phyloP scores from a whole-genome alignment of 1,284 basidiomycete genomes.

The Afroboletus lepidellus region DNA sequence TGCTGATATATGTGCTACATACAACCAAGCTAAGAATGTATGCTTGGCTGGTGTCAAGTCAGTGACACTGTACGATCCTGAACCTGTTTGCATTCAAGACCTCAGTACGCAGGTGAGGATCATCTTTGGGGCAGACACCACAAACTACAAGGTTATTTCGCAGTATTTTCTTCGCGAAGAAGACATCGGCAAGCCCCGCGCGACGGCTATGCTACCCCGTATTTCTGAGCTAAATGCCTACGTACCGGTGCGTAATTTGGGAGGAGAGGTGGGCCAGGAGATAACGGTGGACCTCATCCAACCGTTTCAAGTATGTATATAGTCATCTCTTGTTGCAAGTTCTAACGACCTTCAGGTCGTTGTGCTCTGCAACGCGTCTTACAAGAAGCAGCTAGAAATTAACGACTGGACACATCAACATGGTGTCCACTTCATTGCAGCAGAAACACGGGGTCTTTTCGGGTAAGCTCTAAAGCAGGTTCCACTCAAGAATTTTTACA shows the following conservation, averaged over 20 bases:
- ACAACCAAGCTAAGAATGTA: slow-evolving; percentile 86
- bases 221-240: slow-evolving; percentile 96
- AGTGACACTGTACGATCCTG: slow-evolving; percentile 94
- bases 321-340: neutral
- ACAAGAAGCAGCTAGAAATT: slow-evolving; percentile 88
- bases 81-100: slow-evolving; percentile 83
- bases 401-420: slow-evolving; percentile 92
- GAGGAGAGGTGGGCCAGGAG: slow-evolving; percentile 66
- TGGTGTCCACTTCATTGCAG: slow-evolving; percentile 89
- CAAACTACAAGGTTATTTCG: slow-evolving; percentile 9
- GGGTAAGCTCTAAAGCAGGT: slow-evolving; percentile 54
- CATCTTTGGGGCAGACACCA: neutral
- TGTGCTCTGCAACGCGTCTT: slow-evolving; percentile 79
- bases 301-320: slow-evolving; percentile 75
- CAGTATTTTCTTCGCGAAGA: slow-evolving; percentile 93
- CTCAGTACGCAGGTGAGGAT: slow-evolving; percentile 83
- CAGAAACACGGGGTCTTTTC: slow-evolving; percentile 93
- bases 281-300: slow-evolving; percentile 79
- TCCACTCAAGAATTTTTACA: slow-evolving; percentile 14
- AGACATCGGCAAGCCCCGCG: slow-evolving; percentile 88
- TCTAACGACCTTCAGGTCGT: slow-evolving; percentile 64
- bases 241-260: slow-evolving; percentile 85
- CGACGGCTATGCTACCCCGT: slow-evolving; percentile 83
- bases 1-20: slow-evolving; percentile 9
- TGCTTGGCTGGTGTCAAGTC: slow-evolving; percentile 97